Base-by-base conservation (phyloP, 2,329 filamentous ascomycete genomes). In the Cephalotrichum gorgonifer region DNA sequence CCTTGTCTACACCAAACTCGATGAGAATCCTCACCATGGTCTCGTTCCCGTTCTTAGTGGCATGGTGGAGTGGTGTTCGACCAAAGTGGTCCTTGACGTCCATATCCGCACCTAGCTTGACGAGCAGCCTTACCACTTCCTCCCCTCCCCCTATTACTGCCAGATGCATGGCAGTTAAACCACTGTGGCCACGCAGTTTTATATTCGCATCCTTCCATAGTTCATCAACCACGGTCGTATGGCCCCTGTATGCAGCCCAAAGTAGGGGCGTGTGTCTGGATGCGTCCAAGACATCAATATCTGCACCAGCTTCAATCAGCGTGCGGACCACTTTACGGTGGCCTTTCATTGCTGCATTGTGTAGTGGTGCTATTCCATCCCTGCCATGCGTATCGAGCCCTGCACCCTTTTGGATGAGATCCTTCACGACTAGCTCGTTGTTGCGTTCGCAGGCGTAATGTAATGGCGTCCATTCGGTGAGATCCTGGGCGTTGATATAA, bases 401-500 rank as follows among this genome's bases (percentile, higher is more conserved):
- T 39, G 33, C 33, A 17, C 33, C 33, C 6, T 17, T 17, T 39
- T 17, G 33, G 33, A 39, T 39, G 9, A 39, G 33, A n/a, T 7
- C 33, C 33, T 39, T 11, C 9, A n/a, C 33, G 33, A n/a, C n/a
- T 17, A 6, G n/a, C 6, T 6, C 9, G 12, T 39, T n/a, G 33
- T 6, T 17, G 6, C 33, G n/a, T 39, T 17, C 12, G 51, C 50
- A 43, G 33, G 54, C 55, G 48, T 57, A 57, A 52, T 60, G 56
- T 31, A 60, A 47, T n/a, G 58, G 57, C 17, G 58, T 58, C 43
- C 52, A 53, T 33, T 46, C 57, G 17, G 15, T 38, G n/a, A 53
- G 26, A 25, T 58, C 54, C 42, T 22, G 35, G 1, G 50, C 41
- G 31, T 54, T 52, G 27, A 46, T 41, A 31, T 57, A 43, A 7